Evolutionary conservation across 2,329 filamentous ascomycete species (phyloP).

Genomic region (Epichloe gansuensis): DNA sequence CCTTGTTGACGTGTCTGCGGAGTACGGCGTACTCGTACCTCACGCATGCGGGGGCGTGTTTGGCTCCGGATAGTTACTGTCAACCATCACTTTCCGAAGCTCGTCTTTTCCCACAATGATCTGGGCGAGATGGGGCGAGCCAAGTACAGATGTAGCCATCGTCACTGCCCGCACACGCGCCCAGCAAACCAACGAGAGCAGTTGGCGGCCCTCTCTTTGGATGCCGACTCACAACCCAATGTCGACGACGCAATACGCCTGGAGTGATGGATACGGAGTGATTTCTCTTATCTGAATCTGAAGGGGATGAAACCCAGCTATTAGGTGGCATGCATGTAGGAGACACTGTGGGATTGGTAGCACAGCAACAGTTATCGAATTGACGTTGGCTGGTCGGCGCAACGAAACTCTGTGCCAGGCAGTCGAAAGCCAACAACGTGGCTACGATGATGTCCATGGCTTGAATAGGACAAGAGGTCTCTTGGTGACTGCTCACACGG

Average conservation of each 20-base stretch:
- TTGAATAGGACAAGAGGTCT: neutral
- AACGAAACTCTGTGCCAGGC: neutral
- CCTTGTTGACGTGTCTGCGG: slow-evolving; percentile 6
- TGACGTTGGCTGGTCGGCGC: neutral
- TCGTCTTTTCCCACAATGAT: neutral
- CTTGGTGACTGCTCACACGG: neutral
- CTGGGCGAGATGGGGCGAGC: neutral
- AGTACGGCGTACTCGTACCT: slow-evolving; percentile 1
- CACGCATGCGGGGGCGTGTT: slow-evolving; percentile 1
- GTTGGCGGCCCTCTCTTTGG: neutral
- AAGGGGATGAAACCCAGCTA: neutral
- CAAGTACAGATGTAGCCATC: neutral
- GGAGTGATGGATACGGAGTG: neutral
- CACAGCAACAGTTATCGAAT: neutral
- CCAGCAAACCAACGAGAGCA: neutral
- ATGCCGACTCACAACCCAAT: neutral
- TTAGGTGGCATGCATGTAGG: neutral
- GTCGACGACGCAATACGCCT: neutral
- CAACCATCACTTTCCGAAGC: neutral
- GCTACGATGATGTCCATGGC: neutral
- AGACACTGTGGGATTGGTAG: neutral
- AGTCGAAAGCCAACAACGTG: neutral
- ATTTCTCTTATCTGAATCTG: neutral
- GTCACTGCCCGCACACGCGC: neutral
- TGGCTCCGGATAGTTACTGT: neutral